Percentiles rank a stretch among this genome's conserved stretches.
These are phyloP conservation scores for Boletus subcaerulescens DNA, from an alignment of 768 basidiomycete species.

Conservation along the genomic window DNA sequence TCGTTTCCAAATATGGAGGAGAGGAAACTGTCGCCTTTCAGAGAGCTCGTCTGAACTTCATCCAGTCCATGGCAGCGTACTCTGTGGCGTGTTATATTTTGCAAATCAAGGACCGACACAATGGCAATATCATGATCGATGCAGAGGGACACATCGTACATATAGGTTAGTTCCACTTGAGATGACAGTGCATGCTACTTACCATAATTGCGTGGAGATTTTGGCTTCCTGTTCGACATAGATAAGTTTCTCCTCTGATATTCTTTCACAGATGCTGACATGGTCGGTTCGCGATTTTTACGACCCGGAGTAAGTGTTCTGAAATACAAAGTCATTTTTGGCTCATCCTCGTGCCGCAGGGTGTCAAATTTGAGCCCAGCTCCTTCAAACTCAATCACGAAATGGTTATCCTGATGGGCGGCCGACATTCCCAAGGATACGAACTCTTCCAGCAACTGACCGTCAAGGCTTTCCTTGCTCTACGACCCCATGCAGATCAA, in stretches of 20 bases:
- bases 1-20: slow-evolving; percentile 88
- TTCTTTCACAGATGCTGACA: slow-evolving; percentile 25
- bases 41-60: slow-evolving; percentile 89
- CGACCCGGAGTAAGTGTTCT: slow-evolving; percentile 56
- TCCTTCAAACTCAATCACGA: slow-evolving; percentile 99
- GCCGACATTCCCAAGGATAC: slow-evolving; percentile 90
- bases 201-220: slow-evolving; percentile 52
- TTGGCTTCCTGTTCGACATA: slow-evolving; percentile 97
- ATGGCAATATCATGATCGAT: slow-evolving; percentile 99
- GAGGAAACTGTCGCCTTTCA: slow-evolving; percentile 90
- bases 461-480: slow-evolving; percentile 94
- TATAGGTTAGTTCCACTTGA: slow-evolving; percentile 60
- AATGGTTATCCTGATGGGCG: slow-evolving; percentile 98
- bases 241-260: slow-evolving; percentile 60
- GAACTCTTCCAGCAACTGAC: slow-evolving; percentile 90
- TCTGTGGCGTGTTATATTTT: slow-evolving; percentile 97
- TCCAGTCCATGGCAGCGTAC: slow-evolving; percentile 99
- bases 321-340: neutral
- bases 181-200: neutral
- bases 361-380: slow-evolving; percentile 97
- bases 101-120: slow-evolving; percentile 98
- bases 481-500: slow-evolving; percentile 91
- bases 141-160: slow-evolving; percentile 96
- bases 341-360: slow-evolving; percentile 44
- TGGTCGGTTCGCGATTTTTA: slow-evolving; percentile 27